phyloP scores from a whole-genome alignment of 352 stramenopile genomes.

The Hyaloperonospora brassicae region DNA sequence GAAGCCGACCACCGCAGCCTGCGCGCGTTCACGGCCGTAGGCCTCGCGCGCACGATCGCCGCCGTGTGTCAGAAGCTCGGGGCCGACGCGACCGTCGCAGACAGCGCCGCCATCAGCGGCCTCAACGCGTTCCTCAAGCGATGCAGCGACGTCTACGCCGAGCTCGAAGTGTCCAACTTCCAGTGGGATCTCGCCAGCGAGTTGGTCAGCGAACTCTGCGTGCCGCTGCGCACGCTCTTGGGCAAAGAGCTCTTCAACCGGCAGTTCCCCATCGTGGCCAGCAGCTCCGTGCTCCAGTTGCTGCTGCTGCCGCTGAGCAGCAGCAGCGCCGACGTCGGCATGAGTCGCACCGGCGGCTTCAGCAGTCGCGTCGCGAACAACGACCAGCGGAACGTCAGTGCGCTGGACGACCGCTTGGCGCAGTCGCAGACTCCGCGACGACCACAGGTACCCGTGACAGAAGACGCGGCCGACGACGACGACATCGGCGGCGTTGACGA shows the following conservation, averaged over 20 bases:
- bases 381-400: slow-evolving; percentile 25
- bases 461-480: too few species aligned
- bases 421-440: slow-evolving; percentile 16
- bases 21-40: slow-evolving; percentile 58
- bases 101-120: slow-evolving; percentile 31
- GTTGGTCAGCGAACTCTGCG: slow-evolving; percentile 57
- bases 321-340: too few species aligned
- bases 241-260: slow-evolving; percentile 46
- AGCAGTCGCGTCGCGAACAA: background rate
- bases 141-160: slow-evolving; percentile 60
- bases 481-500: too few species aligned
- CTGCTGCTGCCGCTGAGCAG: slow-evolving; percentile 43
- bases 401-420: slow-evolving; percentile 26
- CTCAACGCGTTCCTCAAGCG: slow-evolving; percentile 58
- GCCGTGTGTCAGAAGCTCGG: slow-evolving; percentile 57
- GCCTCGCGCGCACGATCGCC: slow-evolving; percentile 52
- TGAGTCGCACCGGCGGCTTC: too few species aligned
- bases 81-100: slow-evolving; percentile 31
- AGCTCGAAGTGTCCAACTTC: slow-evolving; percentile 72
- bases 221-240: slow-evolving; percentile 45
- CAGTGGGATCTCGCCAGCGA: slow-evolving; percentile 72
- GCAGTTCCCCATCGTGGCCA: slow-evolving; percentile 44
- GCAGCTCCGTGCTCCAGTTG: slow-evolving; percentile 58
- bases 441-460: background rate
- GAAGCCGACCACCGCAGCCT: slow-evolving; percentile 39